A percentile compares a stretch with the other conserved stretches of the same genome.
Conservation (phyloP, 2,329 filamentous ascomycete genomes). For the Hyphodiscus sp. region DNA sequence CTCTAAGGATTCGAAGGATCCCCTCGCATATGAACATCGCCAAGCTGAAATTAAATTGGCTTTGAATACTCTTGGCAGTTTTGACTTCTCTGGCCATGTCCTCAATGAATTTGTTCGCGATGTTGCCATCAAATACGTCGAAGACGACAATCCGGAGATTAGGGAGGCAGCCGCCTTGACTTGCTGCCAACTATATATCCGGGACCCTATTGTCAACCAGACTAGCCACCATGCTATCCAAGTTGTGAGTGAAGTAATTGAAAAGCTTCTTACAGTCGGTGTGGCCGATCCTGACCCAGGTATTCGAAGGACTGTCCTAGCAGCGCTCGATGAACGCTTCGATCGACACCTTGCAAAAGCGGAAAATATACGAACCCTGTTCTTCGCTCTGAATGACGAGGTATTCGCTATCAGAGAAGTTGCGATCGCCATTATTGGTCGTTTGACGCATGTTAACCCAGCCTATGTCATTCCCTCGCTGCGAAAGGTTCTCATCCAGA, state of each 20-base stretch:
- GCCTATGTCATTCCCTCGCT: constrained; percentile 96
- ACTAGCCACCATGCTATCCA: constrained; percentile 95
- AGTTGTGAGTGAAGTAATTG: constrained; percentile 95
- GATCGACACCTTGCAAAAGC: constrained; percentile 95
- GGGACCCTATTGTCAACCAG: constrained; percentile 96
- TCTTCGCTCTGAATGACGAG: constrained; percentile 93
- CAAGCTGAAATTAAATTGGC: constrained; percentile 89
- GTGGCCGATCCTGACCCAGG: constrained; percentile 86
- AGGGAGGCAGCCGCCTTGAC: constrained; percentile 92
- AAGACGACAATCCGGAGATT: constrained; percentile 90
- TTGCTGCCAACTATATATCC: constrained; percentile 94
- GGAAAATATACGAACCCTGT: constrained; percentile 92
- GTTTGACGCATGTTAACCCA: constrained; percentile 83
- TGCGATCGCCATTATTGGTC: constrained; percentile 92
- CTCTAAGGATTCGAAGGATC: constrained; percentile 80
- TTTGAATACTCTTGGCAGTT: constrained; percentile 92
- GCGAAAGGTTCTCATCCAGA: constrained; percentile 89
- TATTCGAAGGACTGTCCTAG: constrained; percentile 82
- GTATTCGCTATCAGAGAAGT: constrained; percentile 89
- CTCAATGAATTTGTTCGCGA: constrained; percentile 98
- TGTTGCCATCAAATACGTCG: constrained; percentile 95
- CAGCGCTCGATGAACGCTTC: constrained; percentile 86
- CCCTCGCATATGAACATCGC: constrained; percentile 69
- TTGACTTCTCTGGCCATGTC: constrained; percentile 88
- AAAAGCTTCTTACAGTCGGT: constrained; percentile 89